Conservation (phyloP, 495 filamentous ascomycete species). For the Trypethelium eluteriae region DNA sequence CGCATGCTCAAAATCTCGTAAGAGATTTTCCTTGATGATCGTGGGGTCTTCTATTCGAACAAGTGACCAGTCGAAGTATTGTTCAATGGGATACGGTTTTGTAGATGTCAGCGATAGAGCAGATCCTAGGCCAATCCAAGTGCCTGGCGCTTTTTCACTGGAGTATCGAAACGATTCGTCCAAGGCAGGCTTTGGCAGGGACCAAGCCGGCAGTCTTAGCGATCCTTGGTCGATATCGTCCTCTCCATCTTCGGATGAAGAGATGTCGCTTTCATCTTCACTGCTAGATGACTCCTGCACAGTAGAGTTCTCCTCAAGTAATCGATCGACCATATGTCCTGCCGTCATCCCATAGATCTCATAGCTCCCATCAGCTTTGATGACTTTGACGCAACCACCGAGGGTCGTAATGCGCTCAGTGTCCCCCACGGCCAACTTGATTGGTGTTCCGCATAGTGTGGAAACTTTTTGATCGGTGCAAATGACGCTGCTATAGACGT, state of each 20-base stretch:
- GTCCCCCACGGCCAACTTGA: conserved; percentile 6
- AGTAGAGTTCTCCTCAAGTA: background rate
- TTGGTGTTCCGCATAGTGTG: conserved; percentile 9
- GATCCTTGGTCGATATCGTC: background rate
- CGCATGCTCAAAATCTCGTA: background rate
- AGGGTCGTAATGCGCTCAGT: conserved; percentile 19
- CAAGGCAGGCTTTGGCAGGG: background rate
- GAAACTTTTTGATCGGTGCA: background rate
- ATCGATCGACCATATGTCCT: conserved; percentile 5
- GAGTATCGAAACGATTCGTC: background rate
- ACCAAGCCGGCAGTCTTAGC: background rate
- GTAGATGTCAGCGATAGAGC: background rate
- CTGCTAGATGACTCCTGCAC: background rate
- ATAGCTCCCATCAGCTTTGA: conserved; percentile 1
- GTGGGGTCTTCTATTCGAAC: background rate
- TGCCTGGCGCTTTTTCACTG: background rate
- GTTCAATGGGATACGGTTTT: background rate
- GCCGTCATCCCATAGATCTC: conserved; percentile 15
- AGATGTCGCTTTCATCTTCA: conserved; percentile 4
- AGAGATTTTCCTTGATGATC: background rate
- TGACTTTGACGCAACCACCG: conserved; percentile 23
- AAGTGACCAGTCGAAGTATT: conserved; percentile 2
- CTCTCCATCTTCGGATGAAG: background rate
- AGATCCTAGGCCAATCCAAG: background rate
- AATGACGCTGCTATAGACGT: conserved; percentile 11